Evolutionary conservation across 2,329 filamentous ascomycete species (phyloP), one percentile per base, ranked within the genome.

Genomic region (Aspergillus ibericus): DNA sequence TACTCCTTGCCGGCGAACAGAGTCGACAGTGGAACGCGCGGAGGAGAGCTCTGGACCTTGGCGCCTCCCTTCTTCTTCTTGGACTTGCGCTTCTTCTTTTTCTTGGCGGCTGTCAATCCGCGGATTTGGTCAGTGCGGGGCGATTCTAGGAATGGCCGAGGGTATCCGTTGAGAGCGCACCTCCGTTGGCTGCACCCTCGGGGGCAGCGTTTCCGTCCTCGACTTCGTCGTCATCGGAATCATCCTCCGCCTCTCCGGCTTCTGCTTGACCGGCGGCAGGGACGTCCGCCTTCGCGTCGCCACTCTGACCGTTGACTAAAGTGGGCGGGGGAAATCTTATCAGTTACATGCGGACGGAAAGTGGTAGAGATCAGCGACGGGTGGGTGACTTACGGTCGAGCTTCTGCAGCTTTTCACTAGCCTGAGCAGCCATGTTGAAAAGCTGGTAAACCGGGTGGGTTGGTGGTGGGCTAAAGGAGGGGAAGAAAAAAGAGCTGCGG

Each of bases 71-170:
- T 80, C 70, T 87, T 89, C 81, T 86, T 89, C 75, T 86, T 87
- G 72, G 87, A 85, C 78, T 86, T 88, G 82, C 88, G 91, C 83
- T 91, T 92, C 82, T 93, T 93, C 80, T 92, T 92, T 80, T 92
- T 92, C 78, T 91, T 90, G 53, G 78, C 77, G 40, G 70, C 77
- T 71, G 66, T 69, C 32, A 60, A 44, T 58, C 38, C 27, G 36
- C 56, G 40, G 44, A 35, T 53, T 15, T 53, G 35, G 56, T 63
- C 36, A 61, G 55, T 51, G 46, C 40, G 53, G 20, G 35, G 49
- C n/a, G 25, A 44, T 16, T 15, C 16, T 32, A 13, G 16, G 35
- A 34, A 32, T 47, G 20, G 29, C 51, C 34, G 56, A 51, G 49
- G 18, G 49, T 25, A 29, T 60, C 6, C 27, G 48, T 53, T 8